Percentiles rank a stretch among this genome's conserved stretches.
phyloP scores from a whole-genome alignment of 2,329 filamentous ascomycete species.

The Pestalotiopsis sp. region DNA sequence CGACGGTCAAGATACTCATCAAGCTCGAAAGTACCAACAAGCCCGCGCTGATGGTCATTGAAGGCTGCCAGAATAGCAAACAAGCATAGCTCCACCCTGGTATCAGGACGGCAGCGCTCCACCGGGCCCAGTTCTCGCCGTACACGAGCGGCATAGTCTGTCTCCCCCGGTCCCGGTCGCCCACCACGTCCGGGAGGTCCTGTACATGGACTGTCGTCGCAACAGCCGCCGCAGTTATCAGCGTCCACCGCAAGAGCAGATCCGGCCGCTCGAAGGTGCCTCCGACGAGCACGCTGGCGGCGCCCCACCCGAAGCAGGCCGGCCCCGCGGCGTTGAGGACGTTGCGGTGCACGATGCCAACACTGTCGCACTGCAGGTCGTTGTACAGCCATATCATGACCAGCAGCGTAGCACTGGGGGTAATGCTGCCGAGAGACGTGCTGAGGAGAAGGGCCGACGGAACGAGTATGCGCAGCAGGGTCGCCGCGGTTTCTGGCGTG shows the following conservation, averaged over 20 bases:
- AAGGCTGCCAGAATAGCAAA: slow-evolving; percentile 18
- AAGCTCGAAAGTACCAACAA: neutral
- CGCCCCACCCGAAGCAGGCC: slow-evolving; percentile 26
- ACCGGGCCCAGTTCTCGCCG: slow-evolving; percentile 26
- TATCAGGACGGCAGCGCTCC: slow-evolving; percentile 23
- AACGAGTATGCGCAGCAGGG: neutral
- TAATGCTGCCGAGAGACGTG: neutral
- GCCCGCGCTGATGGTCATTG: neutral
- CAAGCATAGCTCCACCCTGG: slow-evolving; percentile 25
- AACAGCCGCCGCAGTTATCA: slow-evolving; percentile 30
- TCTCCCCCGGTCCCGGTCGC: slow-evolving; percentile 26
- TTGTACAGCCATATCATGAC: slow-evolving; percentile 20
- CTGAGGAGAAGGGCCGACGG: neutral
- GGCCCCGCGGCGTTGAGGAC: slow-evolving; percentile 21
- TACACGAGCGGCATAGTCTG: slow-evolving; percentile 28
- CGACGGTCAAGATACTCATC: neutral
- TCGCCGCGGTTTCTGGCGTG: neutral
- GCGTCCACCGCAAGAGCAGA: slow-evolving; percentile 26
- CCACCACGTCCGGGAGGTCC: slow-evolving; percentile 37
- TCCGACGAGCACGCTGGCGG: slow-evolving; percentile 21
- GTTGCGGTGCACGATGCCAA: slow-evolving; percentile 25
- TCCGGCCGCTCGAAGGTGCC: slow-evolving; percentile 12
- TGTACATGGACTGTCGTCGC: slow-evolving; percentile 39
- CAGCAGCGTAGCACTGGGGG: slow-evolving; percentile 7
- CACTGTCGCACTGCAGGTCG: slow-evolving; percentile 26